Conservation (phyloP, 192 early-diverging fungal genomes). For the Coemansia sp. region DNA sequence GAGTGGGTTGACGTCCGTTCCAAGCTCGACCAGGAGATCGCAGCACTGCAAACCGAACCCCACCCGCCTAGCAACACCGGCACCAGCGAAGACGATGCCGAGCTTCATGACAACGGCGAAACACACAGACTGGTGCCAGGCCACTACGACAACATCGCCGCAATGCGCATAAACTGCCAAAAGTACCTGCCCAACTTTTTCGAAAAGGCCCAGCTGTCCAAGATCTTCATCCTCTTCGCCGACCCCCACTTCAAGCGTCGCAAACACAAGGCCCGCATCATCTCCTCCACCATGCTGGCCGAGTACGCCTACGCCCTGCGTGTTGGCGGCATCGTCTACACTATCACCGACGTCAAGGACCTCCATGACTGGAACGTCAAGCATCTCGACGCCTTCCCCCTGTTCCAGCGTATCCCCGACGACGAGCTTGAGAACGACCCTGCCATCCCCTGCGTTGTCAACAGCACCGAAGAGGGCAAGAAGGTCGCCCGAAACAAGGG, state of each 20-base stretch:
- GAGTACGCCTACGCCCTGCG: slow-evolving; percentile 97
- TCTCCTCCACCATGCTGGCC: slow-evolving; percentile 81
- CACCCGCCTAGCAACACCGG: not conserved
- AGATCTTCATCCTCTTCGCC: slow-evolving; percentile 98
- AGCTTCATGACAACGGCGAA: slow-evolving; percentile 54
- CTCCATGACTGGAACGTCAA: slow-evolving; percentile 95
- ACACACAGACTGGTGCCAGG: slow-evolving; percentile 57
- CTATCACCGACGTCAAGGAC: slow-evolving; percentile 91
- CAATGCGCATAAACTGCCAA: slow-evolving; percentile 98
- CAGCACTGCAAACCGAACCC: slow-evolving; percentile 12
- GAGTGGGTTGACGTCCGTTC: slow-evolving; percentile 56
- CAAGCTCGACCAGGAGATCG: slow-evolving; percentile 37
- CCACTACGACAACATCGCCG: slow-evolving; percentile 93
- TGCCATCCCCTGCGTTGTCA: slow-evolving; percentile 76
- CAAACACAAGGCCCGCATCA: slow-evolving; percentile 98
- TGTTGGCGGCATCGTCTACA: slow-evolving; percentile 90
- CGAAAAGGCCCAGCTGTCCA: slow-evolving; percentile 89
- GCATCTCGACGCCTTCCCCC: slow-evolving; percentile 88
- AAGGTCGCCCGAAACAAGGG: slow-evolving; percentile 97
- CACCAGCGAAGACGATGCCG: slow-evolving; percentile 14
- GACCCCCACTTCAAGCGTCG: slow-evolving; percentile 99
- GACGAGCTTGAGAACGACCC: slow-evolving; percentile 80
- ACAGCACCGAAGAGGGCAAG: slow-evolving; percentile 96
- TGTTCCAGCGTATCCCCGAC: slow-evolving; percentile 83
- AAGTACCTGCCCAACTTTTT: slow-evolving; percentile 99